Percentiles rank a stretch among this genome's conserved stretches.
Evolutionary conservation across 1,284 basidiomycete species (phyloP).

Genomic region (Cystobasidium sp.): DNA sequence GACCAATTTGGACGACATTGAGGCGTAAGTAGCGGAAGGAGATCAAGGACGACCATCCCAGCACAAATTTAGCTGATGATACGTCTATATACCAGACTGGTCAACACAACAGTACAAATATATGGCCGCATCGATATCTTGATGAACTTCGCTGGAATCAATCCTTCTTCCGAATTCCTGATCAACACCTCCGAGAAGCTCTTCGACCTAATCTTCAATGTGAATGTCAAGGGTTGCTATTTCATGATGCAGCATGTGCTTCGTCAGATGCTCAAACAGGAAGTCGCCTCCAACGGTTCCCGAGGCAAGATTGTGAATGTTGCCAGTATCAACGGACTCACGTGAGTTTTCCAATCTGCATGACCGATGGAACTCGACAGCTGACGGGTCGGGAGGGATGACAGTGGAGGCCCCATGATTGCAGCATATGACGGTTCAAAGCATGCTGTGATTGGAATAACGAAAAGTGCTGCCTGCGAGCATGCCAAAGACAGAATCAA

Average conservation of each 20-base stretch:
- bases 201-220: slow-evolving; percentile 28
- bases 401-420: slow-evolving; percentile 35
- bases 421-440: slow-evolving; percentile 29
- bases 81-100: neutral
- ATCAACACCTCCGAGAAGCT: slow-evolving; percentile 30
- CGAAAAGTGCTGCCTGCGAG: slow-evolving; percentile 31
- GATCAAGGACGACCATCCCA: neutral
- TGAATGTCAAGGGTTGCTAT: slow-evolving; percentile 40
- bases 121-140: slow-evolving; percentile 35
- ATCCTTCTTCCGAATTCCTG: slow-evolving; percentile 24
- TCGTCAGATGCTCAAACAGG: slow-evolving; percentile 36
- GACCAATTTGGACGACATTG: slow-evolving; percentile 24
- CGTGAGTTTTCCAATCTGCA: neutral
- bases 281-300: slow-evolving; percentile 12
- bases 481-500: slow-evolving; percentile 39
- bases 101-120: slow-evolving; percentile 6
- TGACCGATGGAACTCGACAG: neutral
- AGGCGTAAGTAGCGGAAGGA: neutral
- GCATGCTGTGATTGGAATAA: slow-evolving; percentile 35
- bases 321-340: slow-evolving; percentile 38
- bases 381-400: neutral
- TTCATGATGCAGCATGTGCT: slow-evolving; percentile 36
- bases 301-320: slow-evolving; percentile 37
- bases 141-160: slow-evolving; percentile 36
- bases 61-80: neutral